phyloP scores from a whole-genome alignment of 192 early-diverging fungal species.

The Podila minutissima region DNA sequence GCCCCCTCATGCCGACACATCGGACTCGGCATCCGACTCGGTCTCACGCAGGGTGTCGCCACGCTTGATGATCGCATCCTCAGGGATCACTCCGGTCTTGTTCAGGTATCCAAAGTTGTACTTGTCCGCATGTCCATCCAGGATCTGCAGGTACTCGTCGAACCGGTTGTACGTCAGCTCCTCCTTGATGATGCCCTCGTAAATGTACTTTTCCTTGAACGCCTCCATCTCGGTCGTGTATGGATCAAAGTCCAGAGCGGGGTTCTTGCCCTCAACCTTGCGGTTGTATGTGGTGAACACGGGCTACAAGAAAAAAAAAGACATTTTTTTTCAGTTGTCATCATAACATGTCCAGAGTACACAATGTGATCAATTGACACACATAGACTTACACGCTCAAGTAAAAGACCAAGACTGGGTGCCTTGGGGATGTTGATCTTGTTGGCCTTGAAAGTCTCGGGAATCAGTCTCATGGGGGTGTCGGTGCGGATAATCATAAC shows the following conservation, averaged over 20 bases:
- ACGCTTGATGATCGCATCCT: slow-evolving; percentile 48
- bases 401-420: slow-evolving; percentile 87
- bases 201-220: slow-evolving; percentile 93
- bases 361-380: not conserved
- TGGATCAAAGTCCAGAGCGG: slow-evolving; percentile 64
- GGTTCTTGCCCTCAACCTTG: slow-evolving; percentile 48
- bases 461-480: slow-evolving; percentile 76
- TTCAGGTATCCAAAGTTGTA: slow-evolving; percentile 72
- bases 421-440: slow-evolving; percentile 98
- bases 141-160: slow-evolving; percentile 65
- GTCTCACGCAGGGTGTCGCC: slow-evolving; percentile 28
- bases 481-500: slow-evolving; percentile 81
- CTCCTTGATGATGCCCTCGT: slow-evolving; percentile 78
- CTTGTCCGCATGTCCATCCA: slow-evolving; percentile 62
- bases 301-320: slow-evolving; percentile 33
- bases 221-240: slow-evolving; percentile 77
- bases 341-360: not conserved
- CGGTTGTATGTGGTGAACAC: slow-evolving; percentile 77
- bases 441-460: slow-evolving; percentile 66
- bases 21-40: slow-evolving; percentile 32
- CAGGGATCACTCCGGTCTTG: slow-evolving; percentile 64
- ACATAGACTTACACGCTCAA: slow-evolving; percentile 70
- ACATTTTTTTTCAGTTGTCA: not conserved
- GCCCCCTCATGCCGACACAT: slow-evolving; percentile 18
- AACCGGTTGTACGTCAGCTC: slow-evolving; percentile 77